Evolutionary conservation across 129 eudicot species (phyloP), one percentile per base, ranked within the genome.

Genomic region (Escallonia herrerae): DNA sequence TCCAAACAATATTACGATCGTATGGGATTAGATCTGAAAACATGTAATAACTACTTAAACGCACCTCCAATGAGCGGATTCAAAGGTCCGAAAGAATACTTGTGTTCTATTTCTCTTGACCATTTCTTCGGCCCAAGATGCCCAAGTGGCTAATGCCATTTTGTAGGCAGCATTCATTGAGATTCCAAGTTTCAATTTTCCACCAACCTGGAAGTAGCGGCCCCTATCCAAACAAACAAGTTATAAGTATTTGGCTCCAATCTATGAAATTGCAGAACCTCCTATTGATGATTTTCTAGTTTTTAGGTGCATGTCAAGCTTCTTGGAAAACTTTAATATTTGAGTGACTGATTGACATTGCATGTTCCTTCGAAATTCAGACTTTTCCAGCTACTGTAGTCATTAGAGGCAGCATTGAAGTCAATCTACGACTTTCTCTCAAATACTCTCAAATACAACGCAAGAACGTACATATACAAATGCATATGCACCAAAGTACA

Each of bases 11-110:
- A 3, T 15, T 22, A n/a, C n/a, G 42, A 53, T 15, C 5, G 13
- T 46, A 70, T 15, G 4, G n/a, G 15, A 58, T 45, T 22, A 43
- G 33, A 41, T 64, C 43, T 58, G 59, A 5, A 52, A 33, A 13
- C 60, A 7, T 5, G 11, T 48, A 67, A n/a, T 5, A 55, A 63
- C 12, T 61, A 66, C 6, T 2, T 48, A 15, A 50, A 77, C 80
- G 38, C 50, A 91, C 98, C 98, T 93, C 98, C 98, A 93, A 59
- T 93, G 96, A 60, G 89, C 71, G 70, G 96, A 73, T 58, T 93
- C 98, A 72, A 88, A 93, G 6, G 98, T 93, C 65, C 96, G 83
- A 66, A 93, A 88, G 77, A 88, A 85, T 64, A 93, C 95, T 40
- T 66, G 85, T 15, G 98, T 93, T 68, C 83, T 75, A 49, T 80